A percentile compares a stretch with the other conserved stretches of the same genome.
Evolutionary conservation across 2,329 filamentous ascomycete species (phyloP).

Genomic region (Fusarium sulawesiense): DNA sequence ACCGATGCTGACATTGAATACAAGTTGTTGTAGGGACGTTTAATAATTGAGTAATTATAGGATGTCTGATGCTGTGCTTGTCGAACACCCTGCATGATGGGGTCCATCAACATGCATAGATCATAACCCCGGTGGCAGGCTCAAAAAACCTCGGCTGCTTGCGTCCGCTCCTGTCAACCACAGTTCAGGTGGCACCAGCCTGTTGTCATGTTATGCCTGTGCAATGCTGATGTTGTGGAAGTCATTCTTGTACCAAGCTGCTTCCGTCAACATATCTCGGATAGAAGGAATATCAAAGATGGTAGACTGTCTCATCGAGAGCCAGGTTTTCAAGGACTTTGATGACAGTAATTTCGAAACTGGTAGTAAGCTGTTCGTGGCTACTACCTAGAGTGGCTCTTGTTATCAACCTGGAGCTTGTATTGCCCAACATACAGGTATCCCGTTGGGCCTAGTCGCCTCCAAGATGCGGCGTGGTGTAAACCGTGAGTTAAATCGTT

Average conservation of each 20-base stretch:
- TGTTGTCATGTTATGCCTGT: background rate
- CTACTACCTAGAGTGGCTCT: conserved; percentile 22
- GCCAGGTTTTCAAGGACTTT: conserved; percentile 16
- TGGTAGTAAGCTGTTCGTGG: conserved; percentile 17
- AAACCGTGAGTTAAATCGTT: background rate
- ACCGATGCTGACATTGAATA: conserved; percentile 33
- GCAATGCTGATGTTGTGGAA: conserved; percentile 3
- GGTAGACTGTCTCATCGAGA: background rate
- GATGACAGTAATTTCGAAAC: conserved; percentile 26
- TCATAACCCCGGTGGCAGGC: conserved; percentile 17
- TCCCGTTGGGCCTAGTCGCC: background rate
- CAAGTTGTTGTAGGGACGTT: conserved; percentile 7
- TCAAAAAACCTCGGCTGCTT: conserved; percentile 20
- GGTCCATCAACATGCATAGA: conserved; percentile 18
- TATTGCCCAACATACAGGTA: background rate
- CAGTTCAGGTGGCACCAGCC: conserved; percentile 9
- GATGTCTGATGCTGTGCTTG: background rate
- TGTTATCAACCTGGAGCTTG: background rate
- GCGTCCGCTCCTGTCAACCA: conserved; percentile 17
- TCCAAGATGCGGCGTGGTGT: background rate
- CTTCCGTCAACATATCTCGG: background rate
- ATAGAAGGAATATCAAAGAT: background rate
- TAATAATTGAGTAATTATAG: conserved; percentile 2
- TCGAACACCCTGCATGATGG: conserved; percentile 25
- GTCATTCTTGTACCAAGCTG: background rate